Base-by-base conservation (phyloP, 2,329 filamentous ascomycete species). In the Harringtonia aguacate region DNA sequence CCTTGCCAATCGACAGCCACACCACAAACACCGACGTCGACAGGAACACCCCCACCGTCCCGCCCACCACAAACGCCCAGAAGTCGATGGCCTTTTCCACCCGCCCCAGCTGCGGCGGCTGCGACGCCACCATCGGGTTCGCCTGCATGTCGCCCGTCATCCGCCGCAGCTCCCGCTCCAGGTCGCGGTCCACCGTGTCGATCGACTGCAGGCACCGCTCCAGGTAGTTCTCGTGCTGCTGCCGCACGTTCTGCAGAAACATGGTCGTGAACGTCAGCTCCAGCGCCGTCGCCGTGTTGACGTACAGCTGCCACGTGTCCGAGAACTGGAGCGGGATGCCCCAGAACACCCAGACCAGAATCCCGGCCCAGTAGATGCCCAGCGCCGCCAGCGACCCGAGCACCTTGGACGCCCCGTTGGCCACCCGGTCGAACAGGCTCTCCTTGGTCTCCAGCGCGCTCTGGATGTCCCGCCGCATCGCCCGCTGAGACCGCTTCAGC, bases 231-330 rank as follows among this genome's bases (percentile, higher is more conserved):
- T 59, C 56, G 45, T 67, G 62, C 22, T 57, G 56, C 41, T 61
- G 57, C 24, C 61, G 60, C 39, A 66, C 58, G 49, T 61, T 65
- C 46, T 61, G 58, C 22, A 66, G 48, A 50, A 67, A 66, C 39
- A 58, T 55, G 28, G 53, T 61, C 2, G 62, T 59, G 36, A 69
- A 60, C 2, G 64, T 62, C 48, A 70, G 61, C 40, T 62, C 53
- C 20, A 66, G 58, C 0, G 67, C 65, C 0, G 64, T 66, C 9
- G 64, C 63, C 3, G 66, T 65, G 56, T 69, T 66, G 53, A 67
- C 61, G 49, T 65, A 61, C 13, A 65, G 55, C 53, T 64, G 63
- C 63, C 63, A 65, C 8, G 53, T 54, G 48, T 63, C 52, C 35
- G 53, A 57, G 46, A 55, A 65, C 27, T 52, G 24, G 28, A 53